Evolutionary conservation across 129 eudicot genomes (phyloP), one percentile per base, ranked within the genome.

Genomic region (Dittrichia graveolens): DNA sequence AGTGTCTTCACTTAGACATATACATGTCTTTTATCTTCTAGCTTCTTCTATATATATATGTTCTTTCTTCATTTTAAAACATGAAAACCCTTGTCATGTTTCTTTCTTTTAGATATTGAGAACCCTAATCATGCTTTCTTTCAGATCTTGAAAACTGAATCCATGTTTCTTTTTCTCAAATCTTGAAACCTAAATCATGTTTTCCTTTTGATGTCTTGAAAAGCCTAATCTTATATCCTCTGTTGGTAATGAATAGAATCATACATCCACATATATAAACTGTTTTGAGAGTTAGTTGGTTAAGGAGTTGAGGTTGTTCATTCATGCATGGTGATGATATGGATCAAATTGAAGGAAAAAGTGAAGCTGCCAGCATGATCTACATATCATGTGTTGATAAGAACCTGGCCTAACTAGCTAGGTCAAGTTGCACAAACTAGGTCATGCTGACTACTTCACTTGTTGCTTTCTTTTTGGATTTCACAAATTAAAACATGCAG

Each of bases 281-380:
- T 56, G 24, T 1, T 58, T 34, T 37, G 12, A 47, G 10, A 46
- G 56, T 42, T 42, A 1, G 59, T 8, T 40, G 52, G 37, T 71
- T 61, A 73, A 10, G 69, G 59, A 58, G 10, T 46, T 47, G 42
- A 61, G 74, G 12, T 65, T 24, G 31, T 24, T 24, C 31, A 24
- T 24, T 40, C 45, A 47, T 67, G 75, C 61, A 68, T 59, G 81
- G 65, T 77, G 71, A 69, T 24, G 1, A 24, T 24, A 24, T n/a
- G n/a, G n/a, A n/a, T 61, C 71, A 77, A 77, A 60, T 62, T 40
- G 50, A 58, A 77, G 81, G 37, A 77, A 77, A 77, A 60, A 65
- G 65, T 77, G 76, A 69, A 77, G 81, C 81, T 77, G 81, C 81
- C 81, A 69, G 81, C 76, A 77, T 77, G 76, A 77, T 77, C 81